Percentiles rank a stretch among this genome's conserved stretches.
phyloP scores from a whole-genome alignment of 202 grass and related monocot species.

The Digitaria exilis region DNA sequence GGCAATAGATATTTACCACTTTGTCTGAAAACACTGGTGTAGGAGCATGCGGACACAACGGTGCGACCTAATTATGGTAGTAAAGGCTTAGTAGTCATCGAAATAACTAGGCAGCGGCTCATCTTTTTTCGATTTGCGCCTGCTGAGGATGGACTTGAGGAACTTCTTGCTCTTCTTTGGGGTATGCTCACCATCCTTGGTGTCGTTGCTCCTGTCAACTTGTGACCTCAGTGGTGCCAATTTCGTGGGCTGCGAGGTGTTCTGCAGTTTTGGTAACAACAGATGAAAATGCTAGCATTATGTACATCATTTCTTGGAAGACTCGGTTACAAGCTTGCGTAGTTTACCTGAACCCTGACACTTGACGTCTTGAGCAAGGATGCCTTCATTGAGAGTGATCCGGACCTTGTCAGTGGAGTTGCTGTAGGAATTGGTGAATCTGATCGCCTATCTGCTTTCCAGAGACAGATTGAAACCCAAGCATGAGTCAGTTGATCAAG shows the following conservation, averaged over 20 bases:
- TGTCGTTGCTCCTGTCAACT: constrained; percentile 56
- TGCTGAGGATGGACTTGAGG: constrained; percentile 83
- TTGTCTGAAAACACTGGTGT: constrained; percentile 1
- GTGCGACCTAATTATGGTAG: background rate
- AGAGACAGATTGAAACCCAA: background rate
- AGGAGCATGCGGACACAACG: background rate
- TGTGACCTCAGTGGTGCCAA: constrained; percentile 62
- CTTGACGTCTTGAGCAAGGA: constrained; percentile 84
- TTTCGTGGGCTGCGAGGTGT: constrained; percentile 61
- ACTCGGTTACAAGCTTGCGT: background rate
- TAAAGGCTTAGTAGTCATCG: constrained; percentile 12
- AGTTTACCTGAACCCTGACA: constrained; percentile 72
- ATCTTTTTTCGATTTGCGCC: constrained; percentile 92
- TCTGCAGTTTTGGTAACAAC: constrained; percentile 23
- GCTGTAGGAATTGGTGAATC: constrained; percentile 45
- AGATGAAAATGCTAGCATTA: constrained; percentile 16
- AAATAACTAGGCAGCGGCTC: constrained; percentile 54
- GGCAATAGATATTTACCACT: constrained; percentile 3
- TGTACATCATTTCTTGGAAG: background rate
- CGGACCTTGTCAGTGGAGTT: constrained; percentile 57
- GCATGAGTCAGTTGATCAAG: constrained; percentile 11
- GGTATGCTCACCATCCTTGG: constrained; percentile 57
- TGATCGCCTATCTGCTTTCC: constrained; percentile 63
- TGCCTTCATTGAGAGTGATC: constrained; percentile 65
- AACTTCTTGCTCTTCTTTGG: constrained; percentile 83